These are phyloP conservation scores for Aureobasidium uvarum DNA, from an alignment of 2,329 filamentous ascomycete genomes.

Conservation along the genomic window DNA sequence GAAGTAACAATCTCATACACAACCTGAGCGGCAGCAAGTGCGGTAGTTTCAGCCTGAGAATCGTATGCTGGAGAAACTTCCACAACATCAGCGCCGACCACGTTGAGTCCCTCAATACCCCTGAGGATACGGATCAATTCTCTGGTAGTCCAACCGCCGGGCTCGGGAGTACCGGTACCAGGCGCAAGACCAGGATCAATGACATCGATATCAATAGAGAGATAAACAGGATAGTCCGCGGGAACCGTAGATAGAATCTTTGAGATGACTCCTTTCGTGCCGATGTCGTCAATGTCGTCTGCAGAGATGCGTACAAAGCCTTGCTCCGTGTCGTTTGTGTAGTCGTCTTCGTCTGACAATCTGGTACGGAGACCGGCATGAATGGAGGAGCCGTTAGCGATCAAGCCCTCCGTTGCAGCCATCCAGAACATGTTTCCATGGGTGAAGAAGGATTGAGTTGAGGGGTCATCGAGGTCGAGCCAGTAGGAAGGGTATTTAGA, in stretches of 20 bases:
- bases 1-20: constrained; percentile 82
- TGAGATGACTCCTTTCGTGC: constrained; percentile 66
- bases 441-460: constrained; percentile 71
- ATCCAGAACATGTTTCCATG: constrained; percentile 94
- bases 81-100: constrained; percentile 87
- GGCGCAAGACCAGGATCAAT: constrained; percentile 66
- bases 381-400: constrained; percentile 70
- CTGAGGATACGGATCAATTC: constrained; percentile 82
- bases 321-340: constrained; percentile 67
- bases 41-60: constrained; percentile 74
- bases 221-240: constrained; percentile 73
- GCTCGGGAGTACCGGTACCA: constrained; percentile 84
- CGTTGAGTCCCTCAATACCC: constrained; percentile 76
- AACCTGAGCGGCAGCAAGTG: constrained; percentile 78
- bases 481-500: constrained; percentile 76
- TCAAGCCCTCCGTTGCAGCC: constrained; percentile 74
- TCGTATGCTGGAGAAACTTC: constrained; percentile 88
- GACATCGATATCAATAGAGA: constrained; percentile 79
- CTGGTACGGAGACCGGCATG: constrained; percentile 82
- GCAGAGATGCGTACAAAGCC: constrained; percentile 78
- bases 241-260: constrained; percentile 69
- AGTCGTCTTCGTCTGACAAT: constrained; percentile 66
- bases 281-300: constrained; percentile 84
- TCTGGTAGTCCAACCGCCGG: constrained; percentile 85
- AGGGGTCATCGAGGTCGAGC: constrained; percentile 52